Percentiles rank a stretch among this genome's conserved stretches.
These are phyloP conservation scores for Galeopsis tetrahit DNA, from an alignment of 257 asterid species.

Conservation along the genomic window DNA sequence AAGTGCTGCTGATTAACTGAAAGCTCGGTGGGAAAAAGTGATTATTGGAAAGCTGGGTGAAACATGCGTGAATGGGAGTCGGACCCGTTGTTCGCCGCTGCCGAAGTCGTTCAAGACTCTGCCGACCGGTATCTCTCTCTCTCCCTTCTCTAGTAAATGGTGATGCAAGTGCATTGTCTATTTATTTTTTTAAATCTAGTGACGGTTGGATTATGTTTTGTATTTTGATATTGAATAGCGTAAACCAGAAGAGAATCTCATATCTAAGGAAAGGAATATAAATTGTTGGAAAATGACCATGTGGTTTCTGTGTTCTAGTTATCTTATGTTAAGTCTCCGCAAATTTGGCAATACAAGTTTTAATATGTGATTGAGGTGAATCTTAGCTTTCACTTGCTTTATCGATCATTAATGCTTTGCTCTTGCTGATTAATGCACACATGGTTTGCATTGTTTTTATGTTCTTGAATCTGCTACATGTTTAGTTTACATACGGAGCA, in stretches of 20 bases:
- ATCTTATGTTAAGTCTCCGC: slow-evolving; percentile 2
- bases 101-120: slow-evolving; percentile 56
- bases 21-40: background rate
- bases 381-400: slow-evolving; percentile 1
- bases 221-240: slow-evolving; percentile 1
- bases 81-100: slow-evolving; percentile 52
- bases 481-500: background rate
- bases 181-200: no score
- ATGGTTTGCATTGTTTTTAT: background rate
- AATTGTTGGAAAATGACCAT: background rate
- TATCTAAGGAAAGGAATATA: background rate
- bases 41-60: slow-evolving; percentile 17
- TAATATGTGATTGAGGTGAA: background rate
- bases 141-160: slow-evolving; percentile 27
- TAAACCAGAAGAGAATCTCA: background rate
- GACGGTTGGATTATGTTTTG: background rate
- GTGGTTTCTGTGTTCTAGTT: background rate
- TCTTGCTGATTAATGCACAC: background rate
- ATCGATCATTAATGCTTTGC: background rate
- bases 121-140: slow-evolving; percentile 46
- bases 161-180: background rate
- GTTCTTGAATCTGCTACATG: background rate
- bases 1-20: background rate
- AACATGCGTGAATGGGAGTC: slow-evolving; percentile 50
- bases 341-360: slow-evolving; percentile 17